A percentile compares a stretch with the other conserved stretches of the same genome.
phyloP scores from a whole-genome alignment of 352 stramenopile genomes.

The Phytopythium litorale region DNA sequence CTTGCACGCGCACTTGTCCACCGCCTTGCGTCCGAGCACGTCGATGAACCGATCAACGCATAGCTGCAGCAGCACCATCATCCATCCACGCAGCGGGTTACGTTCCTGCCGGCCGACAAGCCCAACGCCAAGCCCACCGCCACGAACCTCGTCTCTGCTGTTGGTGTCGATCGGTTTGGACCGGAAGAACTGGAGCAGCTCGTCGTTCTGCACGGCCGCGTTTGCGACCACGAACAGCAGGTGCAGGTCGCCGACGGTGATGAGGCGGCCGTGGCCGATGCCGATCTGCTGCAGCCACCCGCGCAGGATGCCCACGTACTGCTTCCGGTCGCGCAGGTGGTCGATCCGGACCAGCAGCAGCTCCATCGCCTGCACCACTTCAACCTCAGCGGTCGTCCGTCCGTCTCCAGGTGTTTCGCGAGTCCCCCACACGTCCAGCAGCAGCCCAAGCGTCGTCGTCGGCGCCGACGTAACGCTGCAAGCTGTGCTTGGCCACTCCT shows the following conservation, averaged over 20 bases:
- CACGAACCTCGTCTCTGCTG: slow-evolving; percentile 35
- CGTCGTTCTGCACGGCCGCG: slow-evolving; percentile 24
- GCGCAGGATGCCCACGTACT: slow-evolving; percentile 57
- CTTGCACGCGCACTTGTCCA: slow-evolving; percentile 38
- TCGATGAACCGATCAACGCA: slow-evolving; percentile 77
- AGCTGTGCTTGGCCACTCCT: background rate
- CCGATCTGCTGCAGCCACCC: slow-evolving; percentile 51
- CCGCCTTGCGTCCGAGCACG: slow-evolving; percentile 48
- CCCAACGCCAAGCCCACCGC: background rate
- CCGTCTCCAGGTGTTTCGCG: background rate
- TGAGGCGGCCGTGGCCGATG: slow-evolving; percentile 47
- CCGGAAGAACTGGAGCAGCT: slow-evolving; percentile 43
- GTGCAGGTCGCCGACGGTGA: slow-evolving; percentile 55
- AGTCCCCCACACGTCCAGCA: background rate
- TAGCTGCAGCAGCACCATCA: slow-evolving; percentile 15
- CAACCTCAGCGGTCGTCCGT: background rate
- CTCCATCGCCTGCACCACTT: slow-evolving; percentile 23
- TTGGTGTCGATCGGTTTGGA: slow-evolving; percentile 57
- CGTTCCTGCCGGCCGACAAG: too few species aligned
- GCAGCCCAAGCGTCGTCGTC: background rate
- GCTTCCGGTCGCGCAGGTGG: slow-evolving; percentile 50
- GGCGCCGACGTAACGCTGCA: background rate
- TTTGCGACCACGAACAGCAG: slow-evolving; percentile 58
- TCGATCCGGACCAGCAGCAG: slow-evolving; percentile 67
- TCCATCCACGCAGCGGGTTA: background rate